These are phyloP conservation scores for Cardamine resedifolia DNA, from an alignment of 345 rosid genomes.

Conservation along the genomic window DNA sequence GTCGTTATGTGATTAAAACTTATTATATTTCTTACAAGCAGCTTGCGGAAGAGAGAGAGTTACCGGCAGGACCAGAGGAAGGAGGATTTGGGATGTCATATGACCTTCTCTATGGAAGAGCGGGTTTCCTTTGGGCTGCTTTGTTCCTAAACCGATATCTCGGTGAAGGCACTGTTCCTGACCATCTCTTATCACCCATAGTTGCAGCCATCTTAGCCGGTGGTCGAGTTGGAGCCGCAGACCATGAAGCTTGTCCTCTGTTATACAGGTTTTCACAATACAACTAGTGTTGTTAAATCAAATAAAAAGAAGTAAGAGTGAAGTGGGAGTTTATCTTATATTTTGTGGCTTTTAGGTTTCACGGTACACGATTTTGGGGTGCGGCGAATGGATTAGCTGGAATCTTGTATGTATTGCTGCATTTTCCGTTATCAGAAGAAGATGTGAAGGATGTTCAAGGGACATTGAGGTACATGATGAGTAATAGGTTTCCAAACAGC, in stretches of 20 bases:
- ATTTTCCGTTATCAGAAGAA: constrained; percentile 62
- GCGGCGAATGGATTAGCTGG: constrained; percentile 94
- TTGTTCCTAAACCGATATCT: constrained; percentile 71
- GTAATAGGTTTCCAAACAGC: constrained; percentile 73
- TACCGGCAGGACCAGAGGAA: constrained; percentile 86
- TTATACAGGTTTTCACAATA: constrained; percentile 47
- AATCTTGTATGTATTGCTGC: constrained; percentile 73
- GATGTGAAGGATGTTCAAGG: constrained; percentile 67
- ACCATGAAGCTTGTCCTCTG: constrained; percentile 65
- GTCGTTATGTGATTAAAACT: not conserved
- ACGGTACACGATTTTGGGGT: constrained; percentile 92
- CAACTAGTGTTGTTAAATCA: not conserved
- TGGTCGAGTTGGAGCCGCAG: constrained; percentile 87
- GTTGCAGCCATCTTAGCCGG: constrained; percentile 80
- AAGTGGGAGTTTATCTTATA: not conserved
- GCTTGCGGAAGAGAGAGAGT: constrained; percentile 83
- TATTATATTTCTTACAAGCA: constrained; percentile 20
- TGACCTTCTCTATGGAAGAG: constrained; percentile 88
- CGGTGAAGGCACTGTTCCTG: constrained; percentile 53
- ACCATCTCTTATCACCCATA: constrained; percentile 56
- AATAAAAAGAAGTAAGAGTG: too few relatives aligned
- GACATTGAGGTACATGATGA: constrained; percentile 85
- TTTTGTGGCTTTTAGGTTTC: constrained; percentile 51
- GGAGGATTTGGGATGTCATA: constrained; percentile 98
- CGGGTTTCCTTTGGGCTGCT: constrained; percentile 91